Evolutionary conservation across 2,329 filamentous ascomycete species (phyloP), one percentile per base, ranked within the genome.

Genomic region (Exophiala bonariae): DNA sequence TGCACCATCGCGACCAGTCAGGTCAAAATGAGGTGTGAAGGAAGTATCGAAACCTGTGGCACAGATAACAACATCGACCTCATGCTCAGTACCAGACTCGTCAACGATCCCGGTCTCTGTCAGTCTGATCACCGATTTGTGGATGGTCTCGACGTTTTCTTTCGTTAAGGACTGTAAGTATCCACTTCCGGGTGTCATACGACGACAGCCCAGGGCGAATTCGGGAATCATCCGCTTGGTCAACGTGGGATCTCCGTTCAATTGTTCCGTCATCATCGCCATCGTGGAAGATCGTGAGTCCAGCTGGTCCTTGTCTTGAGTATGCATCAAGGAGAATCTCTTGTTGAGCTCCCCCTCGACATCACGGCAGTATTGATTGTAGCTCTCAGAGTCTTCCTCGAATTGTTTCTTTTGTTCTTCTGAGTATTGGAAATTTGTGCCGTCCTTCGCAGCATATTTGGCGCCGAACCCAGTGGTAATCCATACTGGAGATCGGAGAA

Each of bases 401-500:
- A 50, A 50, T 11, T 57, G 51, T 11, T 50, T 44, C n/a, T 54
- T 42, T 4, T 61, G 56, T 16, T 63, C 44, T 4, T 59, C 52
- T 2, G 23, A 16, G 13, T 60, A 77, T 41, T 62, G 61, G 52
- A 76, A 77, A 56, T 77, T 78, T 17, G 67, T 62, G 2, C 74
- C 72, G 23, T 72, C 66, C 47, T 67, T 68, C 7, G 67, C 71
- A 4, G 76, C 72, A 64, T 71, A 74, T 4, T 65, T 66, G 38
- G 74, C 71, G 0, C 66, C 73, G 47, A 76, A 76, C 14, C 71
- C 72, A 1, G 72, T 68, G 1, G 72, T 75, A 19, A 77, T 71
- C 73, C 73, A 76, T 20, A 72, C 69, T 0, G 72, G 70, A 6
- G 63, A 69, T 8, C 72, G 60, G 4, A 75, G 63, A 11, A 52